Conservation (phyloP, 2,329 filamentous ascomycete species). For the Botrytis elliptica region DNA sequence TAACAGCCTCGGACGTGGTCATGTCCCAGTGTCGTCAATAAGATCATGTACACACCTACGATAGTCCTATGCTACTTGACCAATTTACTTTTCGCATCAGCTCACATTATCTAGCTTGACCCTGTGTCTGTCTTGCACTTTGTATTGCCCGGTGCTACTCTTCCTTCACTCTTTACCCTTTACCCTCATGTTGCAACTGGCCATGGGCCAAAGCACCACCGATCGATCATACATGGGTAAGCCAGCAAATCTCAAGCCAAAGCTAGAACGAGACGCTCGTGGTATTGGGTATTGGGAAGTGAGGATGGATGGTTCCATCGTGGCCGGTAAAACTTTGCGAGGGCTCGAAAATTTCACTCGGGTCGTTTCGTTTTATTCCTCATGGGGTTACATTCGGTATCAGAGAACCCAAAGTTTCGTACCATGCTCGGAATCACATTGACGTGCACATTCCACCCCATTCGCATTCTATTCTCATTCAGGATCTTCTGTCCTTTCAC, state of each 20-base stretch:
- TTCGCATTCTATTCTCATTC: background rate
- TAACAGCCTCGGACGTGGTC: background rate
- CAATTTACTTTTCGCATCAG: background rate
- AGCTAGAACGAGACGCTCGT: background rate
- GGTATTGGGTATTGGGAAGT: background rate
- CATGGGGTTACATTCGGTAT: background rate
- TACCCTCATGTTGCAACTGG: background rate
- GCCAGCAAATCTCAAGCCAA: background rate
- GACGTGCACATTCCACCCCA: background rate
- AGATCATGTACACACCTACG: background rate
- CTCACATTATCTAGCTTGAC: background rate
- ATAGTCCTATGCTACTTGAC: background rate
- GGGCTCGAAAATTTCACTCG: background rate
- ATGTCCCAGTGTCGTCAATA: background rate
- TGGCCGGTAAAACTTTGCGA: background rate
- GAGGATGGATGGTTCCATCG: background rate
- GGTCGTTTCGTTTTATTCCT: slow-evolving; percentile 8
- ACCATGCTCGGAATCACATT: background rate
- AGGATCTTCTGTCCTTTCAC: background rate
- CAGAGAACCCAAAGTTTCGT: background rate
- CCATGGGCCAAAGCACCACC: background rate
- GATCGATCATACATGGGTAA: background rate
- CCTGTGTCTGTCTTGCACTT: background rate
- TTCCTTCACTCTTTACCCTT: background rate
- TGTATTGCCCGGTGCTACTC: background rate